These are phyloP conservation scores for Avena atlantica DNA, from an alignment of 176 grass and related monocot genomes.

Conservation along the genomic window DNA sequence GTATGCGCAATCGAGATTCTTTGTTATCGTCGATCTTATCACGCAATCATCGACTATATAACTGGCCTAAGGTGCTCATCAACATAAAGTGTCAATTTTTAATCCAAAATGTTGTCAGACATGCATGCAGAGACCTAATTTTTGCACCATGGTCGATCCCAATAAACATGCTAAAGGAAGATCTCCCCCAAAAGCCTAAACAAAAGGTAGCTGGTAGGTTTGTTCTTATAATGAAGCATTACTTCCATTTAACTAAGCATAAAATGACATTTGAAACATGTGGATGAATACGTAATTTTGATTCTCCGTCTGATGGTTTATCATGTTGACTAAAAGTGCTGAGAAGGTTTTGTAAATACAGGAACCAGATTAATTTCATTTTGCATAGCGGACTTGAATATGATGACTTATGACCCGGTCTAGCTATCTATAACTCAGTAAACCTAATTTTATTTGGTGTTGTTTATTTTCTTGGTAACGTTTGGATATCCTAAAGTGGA, in stretches of 20 bases:
- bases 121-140: conserved; percentile 32
- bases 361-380: not conserved
- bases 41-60: conserved; percentile 11
- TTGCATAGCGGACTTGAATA: not conserved
- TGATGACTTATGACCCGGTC: not conserved
- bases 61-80: conserved; percentile 18
- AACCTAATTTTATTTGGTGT: not conserved
- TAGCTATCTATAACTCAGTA: not conserved
- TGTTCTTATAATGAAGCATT: not conserved
- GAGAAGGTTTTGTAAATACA: not conserved
- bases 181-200: not conserved
- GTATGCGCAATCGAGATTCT: not conserved
- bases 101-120: conserved; percentile 10
- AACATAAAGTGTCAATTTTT: not conserved
- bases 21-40: not conserved
- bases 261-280: not conserved
- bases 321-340: not conserved
- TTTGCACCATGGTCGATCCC: conserved; percentile 5
- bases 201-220: not conserved
- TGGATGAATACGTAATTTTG: not conserved
- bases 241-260: not conserved
- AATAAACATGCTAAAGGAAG: conserved; percentile 17
- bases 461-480: too few species aligned
- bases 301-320: not conserved
- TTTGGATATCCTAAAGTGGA: not conserved